phyloP scores from a whole-genome alignment of 2,329 filamentous ascomycete species.

The Trichoderma guizhouense region DNA sequence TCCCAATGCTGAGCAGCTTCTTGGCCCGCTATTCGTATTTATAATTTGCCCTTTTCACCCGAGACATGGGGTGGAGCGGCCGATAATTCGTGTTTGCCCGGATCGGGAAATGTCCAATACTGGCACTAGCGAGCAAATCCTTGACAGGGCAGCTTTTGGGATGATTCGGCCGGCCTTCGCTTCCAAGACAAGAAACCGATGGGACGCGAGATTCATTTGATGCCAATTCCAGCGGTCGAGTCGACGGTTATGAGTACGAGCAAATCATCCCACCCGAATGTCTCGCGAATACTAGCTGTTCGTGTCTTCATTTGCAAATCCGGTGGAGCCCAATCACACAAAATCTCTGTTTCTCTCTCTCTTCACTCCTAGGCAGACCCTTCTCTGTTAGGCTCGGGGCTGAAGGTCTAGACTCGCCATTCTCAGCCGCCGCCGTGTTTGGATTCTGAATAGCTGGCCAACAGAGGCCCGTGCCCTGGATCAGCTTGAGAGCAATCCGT shows the following conservation, averaged over 20 bases:
- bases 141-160: constrained; percentile 2
- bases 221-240: background rate
- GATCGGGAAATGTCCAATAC: constrained; percentile 15
- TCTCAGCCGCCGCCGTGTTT: constrained; percentile 5
- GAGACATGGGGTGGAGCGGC: constrained; percentile 14
- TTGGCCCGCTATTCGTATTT: constrained; percentile 17
- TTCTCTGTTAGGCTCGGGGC: background rate
- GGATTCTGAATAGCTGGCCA: background rate
- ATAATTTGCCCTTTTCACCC: constrained; percentile 19
- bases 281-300: background rate
- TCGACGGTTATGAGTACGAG: background rate
- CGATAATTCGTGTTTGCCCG: constrained; percentile 6
- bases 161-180: background rate
- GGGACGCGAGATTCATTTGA: background rate
- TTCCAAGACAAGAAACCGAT: background rate
- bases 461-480: constrained; percentile 2
- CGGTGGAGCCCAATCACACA: background rate
- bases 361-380: background rate
- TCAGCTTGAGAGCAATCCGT: background rate
- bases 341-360: background rate
- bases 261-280: background rate
- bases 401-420: constrained; percentile 13
- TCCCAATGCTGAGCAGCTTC: background rate
- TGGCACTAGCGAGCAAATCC: constrained; percentile 10
- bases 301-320: background rate